Base-by-base conservation (phyloP, 179 eudicot species). In the Silene vulgaris region DNA sequence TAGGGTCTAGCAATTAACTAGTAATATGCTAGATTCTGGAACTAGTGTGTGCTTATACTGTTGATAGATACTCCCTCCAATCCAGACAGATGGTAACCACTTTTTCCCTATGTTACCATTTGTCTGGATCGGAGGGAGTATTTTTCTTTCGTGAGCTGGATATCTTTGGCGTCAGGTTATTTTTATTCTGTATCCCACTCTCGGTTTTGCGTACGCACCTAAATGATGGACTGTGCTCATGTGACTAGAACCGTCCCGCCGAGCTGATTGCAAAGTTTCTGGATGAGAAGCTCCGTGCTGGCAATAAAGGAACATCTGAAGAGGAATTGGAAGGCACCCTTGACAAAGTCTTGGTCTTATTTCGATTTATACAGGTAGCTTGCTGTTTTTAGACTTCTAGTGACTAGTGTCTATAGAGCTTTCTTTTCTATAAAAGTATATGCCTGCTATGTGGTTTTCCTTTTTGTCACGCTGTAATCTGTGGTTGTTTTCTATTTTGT, bases 251-350 rank as follows among this genome's bases (percentile, higher is more conserved):
- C 75, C 97, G 99, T 69, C 97, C 99, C 65, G 99, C 99, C 65
- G 99, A 95, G 84, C 83, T 95, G 73, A 92, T 95, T 80, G 99
- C 99, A 0, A 95, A 95, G 86, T 95, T 90, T 86, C 81, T 95
- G 81, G 99, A 95, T 74, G 97, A 95, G 83, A 95, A 88, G 80
- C 97, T 95, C 23, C 99, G 99, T 85, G 99, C 99, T 84, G 97
- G 99, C 61, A 95, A 95, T 82, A 95, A 95, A 84, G 99, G 99
- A 77, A 92, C 97, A 72, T 92, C 99, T 52, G 99, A 95, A 83
- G 99, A 95, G 81, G 99, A 95, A 82, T 77, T 95, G 85, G 99
- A 95, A 86, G 97, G 96, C 65, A 92, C 86, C 67, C 99, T 95
- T 57, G 99, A 95, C 83, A 92, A 90, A 90, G 96, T 95, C 30